Evolutionary conservation across 805 yeast species (phyloP), one percentile per base, ranked within the genome.

Genomic region (Ogataea pini): DNA sequence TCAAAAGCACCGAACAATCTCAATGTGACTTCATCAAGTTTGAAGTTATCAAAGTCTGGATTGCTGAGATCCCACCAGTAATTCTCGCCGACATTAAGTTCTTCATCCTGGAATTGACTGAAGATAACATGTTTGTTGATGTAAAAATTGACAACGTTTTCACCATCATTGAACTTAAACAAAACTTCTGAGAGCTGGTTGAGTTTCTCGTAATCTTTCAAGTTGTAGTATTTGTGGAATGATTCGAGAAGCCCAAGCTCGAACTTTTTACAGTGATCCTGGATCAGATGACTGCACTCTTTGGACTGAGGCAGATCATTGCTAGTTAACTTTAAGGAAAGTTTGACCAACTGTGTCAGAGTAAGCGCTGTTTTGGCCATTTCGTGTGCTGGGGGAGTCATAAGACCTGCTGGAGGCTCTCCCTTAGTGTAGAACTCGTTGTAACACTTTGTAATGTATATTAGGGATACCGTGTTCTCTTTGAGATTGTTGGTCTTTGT

Each of bases 121-220:
- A 91, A 86, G 49, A 85, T 77, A 42, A 83, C 86, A 61, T 87
- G 89, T 61, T 87, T 89, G 24, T 81, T 82, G 36, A 91, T 86
- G 68, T 88, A 92, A 42, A 85, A 82, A 61, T 85, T 89, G 7
- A 89, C 85, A 7, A 91, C 92, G 49, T 85, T 83, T 9, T 79
- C 75, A 10, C 97, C 97, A 16, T 89, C 92, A 61, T 92, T 91
- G 71, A 83, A 92, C 51, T 83, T 87, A 45, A 82, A 78, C 42
- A 91, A 72, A 14, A 90, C 79, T 43, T 80, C 80, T 0, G 97
- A 89, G 20, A 83, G 78, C 48, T 84, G 89, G 58, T 79, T 82
- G 85, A 94, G 83, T 46, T 79, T 79, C n/a, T 73, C 72, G 56
- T 81, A 78, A 56, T 89, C 85, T 51, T 82, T 83, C 20, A 78